phyloP scores from a whole-genome alignment of 495 filamentous ascomycete genomes.

The Penicillium paxilli region DNA sequence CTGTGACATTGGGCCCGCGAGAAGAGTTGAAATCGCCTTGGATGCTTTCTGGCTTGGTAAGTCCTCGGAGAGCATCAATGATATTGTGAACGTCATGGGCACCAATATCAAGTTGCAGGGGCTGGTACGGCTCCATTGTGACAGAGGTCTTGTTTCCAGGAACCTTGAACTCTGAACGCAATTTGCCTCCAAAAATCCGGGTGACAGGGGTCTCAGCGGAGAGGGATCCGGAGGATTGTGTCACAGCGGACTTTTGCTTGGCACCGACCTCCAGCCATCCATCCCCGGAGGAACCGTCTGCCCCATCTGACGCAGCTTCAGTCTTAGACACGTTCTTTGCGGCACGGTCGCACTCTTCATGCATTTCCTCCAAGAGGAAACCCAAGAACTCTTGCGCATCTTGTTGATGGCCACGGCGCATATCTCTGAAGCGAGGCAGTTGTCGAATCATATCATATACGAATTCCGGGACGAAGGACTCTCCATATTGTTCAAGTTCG shows the following conservation, averaged over 20 bases:
- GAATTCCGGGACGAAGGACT: constrained; percentile 89
- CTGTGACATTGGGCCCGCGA: constrained; percentile 70
- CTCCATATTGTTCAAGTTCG: constrained; percentile 88
- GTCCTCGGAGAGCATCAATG: constrained; percentile 80
- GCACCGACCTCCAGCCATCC: constrained; percentile 95
- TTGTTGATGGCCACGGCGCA: constrained; percentile 95
- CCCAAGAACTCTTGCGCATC: constrained; percentile 98
- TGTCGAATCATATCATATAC: constrained; percentile 90
- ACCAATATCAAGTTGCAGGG: constrained; percentile 92
- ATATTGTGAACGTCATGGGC: constrained; percentile 84
- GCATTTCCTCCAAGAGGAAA: constrained; percentile 87
- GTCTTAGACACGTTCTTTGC: constrained; percentile 57
- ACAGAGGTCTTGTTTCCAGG: constrained; percentile 87
- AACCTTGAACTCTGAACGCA: constrained; percentile 85
- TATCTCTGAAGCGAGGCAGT: constrained; percentile 83
- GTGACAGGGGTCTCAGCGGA: constrained; percentile 78
- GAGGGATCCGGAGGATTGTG: constrained; percentile 79
- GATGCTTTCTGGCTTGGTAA: constrained; percentile 81
- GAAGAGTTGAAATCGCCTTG: constrained; percentile 86
- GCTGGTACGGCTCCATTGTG: constrained; percentile 89
- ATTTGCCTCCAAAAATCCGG: constrained; percentile 90
- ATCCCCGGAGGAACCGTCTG: constrained; percentile 36
- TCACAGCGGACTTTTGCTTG: constrained; percentile 83
- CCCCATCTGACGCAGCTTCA: constrained; percentile 40
- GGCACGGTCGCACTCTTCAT: constrained; percentile 84